Percentiles rank a stretch among this genome's conserved stretches.
phyloP scores from a whole-genome alignment of 352 stramenopile genomes.

The Globisporangium nagaii region DNA sequence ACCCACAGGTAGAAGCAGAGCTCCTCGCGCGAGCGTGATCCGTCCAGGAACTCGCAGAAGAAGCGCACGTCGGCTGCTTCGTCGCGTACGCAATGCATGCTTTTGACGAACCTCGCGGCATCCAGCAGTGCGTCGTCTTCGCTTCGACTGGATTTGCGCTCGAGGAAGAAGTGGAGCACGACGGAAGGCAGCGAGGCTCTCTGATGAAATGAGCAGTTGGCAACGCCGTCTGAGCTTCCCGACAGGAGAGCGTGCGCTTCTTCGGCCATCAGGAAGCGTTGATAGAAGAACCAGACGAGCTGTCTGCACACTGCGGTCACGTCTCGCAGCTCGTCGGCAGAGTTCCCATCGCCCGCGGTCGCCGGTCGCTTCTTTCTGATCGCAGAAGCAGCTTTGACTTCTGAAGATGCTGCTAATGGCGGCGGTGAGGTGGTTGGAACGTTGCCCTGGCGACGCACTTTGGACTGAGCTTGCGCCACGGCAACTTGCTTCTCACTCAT shows the following conservation, averaged over 20 bases:
- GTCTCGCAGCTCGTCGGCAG: conserved; percentile 1
- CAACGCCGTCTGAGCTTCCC: not conserved
- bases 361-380: conserved; percentile 5
- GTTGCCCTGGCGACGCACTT: conserved; percentile 27
- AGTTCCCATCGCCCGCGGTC: not conserved
- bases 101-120: conserved; percentile 33
- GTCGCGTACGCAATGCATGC: conserved; percentile 20
- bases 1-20: conserved; percentile 54
- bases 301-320: conserved; percentile 19
- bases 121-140: conserved; percentile 27
- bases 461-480: conserved; percentile 22
- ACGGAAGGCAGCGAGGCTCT: conserved; percentile 21
- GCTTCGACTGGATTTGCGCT: conserved; percentile 18
- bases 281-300: conserved; percentile 50
- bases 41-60: conserved; percentile 60
- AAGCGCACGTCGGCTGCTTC: conserved; percentile 31
- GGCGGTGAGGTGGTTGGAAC: conserved; percentile 25
- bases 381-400: not conserved
- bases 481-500: conserved; percentile 30
- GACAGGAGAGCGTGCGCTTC: conserved; percentile 27
- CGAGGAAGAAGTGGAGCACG: conserved; percentile 54
- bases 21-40: conserved; percentile 23
- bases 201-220: not conserved
- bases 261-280: conserved; percentile 46
- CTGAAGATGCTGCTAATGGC: not conserved